phyloP scores from a whole-genome alignment of 495 filamentous ascomycete species.

The Parathielavia hyrcaniae region DNA sequence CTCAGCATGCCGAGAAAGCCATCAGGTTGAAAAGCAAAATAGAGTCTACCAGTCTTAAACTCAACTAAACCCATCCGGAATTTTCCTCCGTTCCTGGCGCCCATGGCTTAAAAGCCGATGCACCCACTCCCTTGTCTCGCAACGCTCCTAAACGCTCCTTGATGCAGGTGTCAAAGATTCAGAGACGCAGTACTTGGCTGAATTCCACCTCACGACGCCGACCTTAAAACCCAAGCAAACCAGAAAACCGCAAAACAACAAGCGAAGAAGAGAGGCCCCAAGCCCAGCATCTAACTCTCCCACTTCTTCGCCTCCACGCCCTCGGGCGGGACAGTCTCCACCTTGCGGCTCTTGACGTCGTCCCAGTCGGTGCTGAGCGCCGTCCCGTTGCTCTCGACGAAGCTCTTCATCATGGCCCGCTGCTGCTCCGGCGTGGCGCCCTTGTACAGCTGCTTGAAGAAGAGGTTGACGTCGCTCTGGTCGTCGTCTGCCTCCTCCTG shows the following conservation, averaged over 20 bases:
- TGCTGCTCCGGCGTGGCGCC: constrained; percentile 70
- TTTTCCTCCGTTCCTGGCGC: no score
- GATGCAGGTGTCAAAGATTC: no score
- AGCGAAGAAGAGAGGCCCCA: no score
- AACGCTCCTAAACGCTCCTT: no score
- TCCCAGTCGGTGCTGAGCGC: constrained; percentile 88
- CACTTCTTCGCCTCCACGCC: constrained; percentile 70
- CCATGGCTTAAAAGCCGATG: no score
- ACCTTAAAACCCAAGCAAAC: background rate
- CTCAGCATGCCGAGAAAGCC: no score
- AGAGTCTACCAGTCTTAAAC: no score
- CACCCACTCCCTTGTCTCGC: no score
- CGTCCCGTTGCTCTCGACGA: constrained; percentile 85
- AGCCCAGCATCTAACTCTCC: constrained; percentile 22
- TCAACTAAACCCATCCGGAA: no score
- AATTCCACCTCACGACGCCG: no score
- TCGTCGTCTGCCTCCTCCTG: constrained; percentile 51
- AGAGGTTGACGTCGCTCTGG: constrained; percentile 66
- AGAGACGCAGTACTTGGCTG: no score
- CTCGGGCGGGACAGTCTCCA: constrained; percentile 69
- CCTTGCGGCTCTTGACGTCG: constrained; percentile 67
- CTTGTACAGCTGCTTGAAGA: constrained; percentile 90
- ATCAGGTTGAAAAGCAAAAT: no score
- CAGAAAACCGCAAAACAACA: background rate
- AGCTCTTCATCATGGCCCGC: constrained; percentile 97